phyloP scores from a whole-genome alignment of 257 asterid species.

The Fraxinus americana region DNA sequence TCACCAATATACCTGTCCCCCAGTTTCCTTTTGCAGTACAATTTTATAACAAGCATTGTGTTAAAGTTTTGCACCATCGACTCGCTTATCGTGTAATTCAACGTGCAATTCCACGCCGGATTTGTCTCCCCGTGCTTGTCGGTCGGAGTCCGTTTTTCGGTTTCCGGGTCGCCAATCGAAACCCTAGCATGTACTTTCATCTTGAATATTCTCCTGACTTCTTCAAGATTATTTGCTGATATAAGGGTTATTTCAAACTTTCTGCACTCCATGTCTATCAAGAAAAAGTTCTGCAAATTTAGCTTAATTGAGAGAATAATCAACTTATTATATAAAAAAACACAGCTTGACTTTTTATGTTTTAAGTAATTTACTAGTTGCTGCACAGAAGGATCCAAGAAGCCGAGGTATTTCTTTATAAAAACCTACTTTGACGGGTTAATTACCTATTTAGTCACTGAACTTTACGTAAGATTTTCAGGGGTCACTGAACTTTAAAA shows the following conservation, averaged over 20 bases:
- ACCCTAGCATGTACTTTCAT: conserved; percentile 73
- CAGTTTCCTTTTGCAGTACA: conserved; percentile 64
- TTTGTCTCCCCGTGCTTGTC: conserved; percentile 62
- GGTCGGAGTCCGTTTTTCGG: conserved; percentile 47
- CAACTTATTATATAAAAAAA: background rate
- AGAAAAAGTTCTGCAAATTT: background rate
- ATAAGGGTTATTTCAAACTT: conserved; percentile 47
- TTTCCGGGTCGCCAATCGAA: conserved; percentile 37
- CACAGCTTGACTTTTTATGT: background rate
- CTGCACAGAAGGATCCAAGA: background rate
- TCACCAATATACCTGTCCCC: conserved; percentile 79
- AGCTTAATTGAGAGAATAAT: background rate
- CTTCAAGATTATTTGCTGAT: conserved; percentile 61
- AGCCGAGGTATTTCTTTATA: background rate
- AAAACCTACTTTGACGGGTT: too few species aligned
- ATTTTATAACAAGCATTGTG: conserved; percentile 55
- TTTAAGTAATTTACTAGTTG: background rate
- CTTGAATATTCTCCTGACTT: conserved; percentile 48
- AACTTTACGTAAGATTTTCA: too few species aligned
- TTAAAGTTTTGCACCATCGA: conserved; percentile 42
- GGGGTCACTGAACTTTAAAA: too few species aligned
- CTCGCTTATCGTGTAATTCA: conserved; percentile 57
- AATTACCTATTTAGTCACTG: too few species aligned
- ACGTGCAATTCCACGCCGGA: conserved; percentile 73
- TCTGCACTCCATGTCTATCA: conserved; percentile 41